Percentiles rank a stretch among this genome's conserved stretches.
These are phyloP conservation scores for Aurantiochytrium sp. DNA, from an alignment of 108 stramenopile genomes.

Conservation along the genomic window DNA sequence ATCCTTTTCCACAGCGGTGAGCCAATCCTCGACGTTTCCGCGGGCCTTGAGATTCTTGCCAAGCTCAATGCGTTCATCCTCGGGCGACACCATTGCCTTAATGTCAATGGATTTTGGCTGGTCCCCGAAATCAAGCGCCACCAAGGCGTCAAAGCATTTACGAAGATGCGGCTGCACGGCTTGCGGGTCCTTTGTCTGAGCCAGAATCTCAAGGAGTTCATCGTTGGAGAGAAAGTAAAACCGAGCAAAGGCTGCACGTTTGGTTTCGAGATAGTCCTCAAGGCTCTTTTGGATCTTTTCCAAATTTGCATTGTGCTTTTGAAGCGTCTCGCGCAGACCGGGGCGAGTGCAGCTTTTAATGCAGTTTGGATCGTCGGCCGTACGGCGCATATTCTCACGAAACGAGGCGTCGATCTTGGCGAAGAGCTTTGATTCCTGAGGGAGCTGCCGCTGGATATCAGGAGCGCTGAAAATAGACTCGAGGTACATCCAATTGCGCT, in stretches of 20 bases:
- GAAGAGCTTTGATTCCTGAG: conserved; percentile 35
- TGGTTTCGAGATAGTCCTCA: conserved; percentile 42
- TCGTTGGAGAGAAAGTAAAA: conserved; percentile 46
- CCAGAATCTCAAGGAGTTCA: conserved; percentile 37
- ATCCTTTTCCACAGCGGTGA: conserved; percentile 31
- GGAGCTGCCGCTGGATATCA: conserved; percentile 48
- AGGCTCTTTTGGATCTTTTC: conserved; percentile 50
- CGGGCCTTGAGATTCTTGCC: conserved; percentile 49
- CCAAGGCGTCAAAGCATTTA: conserved; percentile 42
- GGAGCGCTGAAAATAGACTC: conserved; percentile 40
- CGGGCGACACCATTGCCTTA: conserved; percentile 31
- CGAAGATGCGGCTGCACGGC: conserved; percentile 44
- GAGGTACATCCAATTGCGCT: conserved; percentile 50
- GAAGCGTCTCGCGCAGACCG: conserved; percentile 33
- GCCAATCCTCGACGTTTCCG: conserved; percentile 43
- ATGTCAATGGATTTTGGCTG: conserved; percentile 21
- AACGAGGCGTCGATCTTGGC: conserved; percentile 37
- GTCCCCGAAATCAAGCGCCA: conserved; percentile 30
- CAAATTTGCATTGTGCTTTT: conserved; percentile 23
- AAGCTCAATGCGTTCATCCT: conserved; percentile 33
- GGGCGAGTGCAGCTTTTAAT: conserved; percentile 26
- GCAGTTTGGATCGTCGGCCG: conserved; percentile 39
- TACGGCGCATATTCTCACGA: conserved; percentile 31
- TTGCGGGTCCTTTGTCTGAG: conserved; percentile 22
- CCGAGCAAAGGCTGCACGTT: conserved; percentile 33